phyloP scores from a whole-genome alignment of 495 filamentous ascomycete species.

The Aspergillus sclerotiicarbonarius region DNA sequence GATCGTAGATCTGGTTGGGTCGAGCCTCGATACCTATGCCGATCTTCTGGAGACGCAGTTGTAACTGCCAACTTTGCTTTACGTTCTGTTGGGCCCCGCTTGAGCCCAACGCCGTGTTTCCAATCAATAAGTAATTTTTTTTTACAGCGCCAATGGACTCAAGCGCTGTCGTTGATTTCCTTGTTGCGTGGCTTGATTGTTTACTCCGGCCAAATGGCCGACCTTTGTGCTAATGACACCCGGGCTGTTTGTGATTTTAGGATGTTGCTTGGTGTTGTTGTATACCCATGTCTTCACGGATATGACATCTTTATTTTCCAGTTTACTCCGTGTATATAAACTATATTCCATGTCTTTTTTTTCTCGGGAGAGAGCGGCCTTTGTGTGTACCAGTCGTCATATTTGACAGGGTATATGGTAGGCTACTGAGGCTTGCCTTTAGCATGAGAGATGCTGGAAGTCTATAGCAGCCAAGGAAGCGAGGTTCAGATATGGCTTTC shows the following conservation, averaged over 20 bases:
- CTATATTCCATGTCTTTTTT: conserved; percentile 1
- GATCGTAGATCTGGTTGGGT: conserved; percentile 51
- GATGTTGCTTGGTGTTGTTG: conserved; percentile 2
- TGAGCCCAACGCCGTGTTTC: neutral
- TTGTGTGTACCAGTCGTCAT: neutral
- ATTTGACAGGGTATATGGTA: neutral
- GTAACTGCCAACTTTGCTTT: conserved; percentile 5
- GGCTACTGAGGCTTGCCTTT: neutral
- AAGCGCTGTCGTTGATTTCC: neutral
- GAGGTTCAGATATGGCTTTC: neutral
- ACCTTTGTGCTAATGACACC: neutral
- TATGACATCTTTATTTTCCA: conserved; percentile 7
- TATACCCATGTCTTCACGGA: conserved; percentile 21
- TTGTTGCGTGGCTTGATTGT: neutral
- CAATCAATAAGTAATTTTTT: neutral
- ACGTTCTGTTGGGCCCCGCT: conserved; percentile 1
- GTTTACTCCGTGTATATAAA: conserved; percentile 20
- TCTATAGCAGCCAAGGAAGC: neutral
- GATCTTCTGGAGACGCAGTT: conserved; percentile 38
- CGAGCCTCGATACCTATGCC: conserved; percentile 44
- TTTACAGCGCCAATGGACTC: neutral
- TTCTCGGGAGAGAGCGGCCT: neutral
- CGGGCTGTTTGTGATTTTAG: neutral
- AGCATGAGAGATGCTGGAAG: neutral
- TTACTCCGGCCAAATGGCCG: neutral